Evolutionary conservation across 2,329 filamentous ascomycete species (phyloP).

Genomic region (Penicillium fuscoglaucum): DNA sequence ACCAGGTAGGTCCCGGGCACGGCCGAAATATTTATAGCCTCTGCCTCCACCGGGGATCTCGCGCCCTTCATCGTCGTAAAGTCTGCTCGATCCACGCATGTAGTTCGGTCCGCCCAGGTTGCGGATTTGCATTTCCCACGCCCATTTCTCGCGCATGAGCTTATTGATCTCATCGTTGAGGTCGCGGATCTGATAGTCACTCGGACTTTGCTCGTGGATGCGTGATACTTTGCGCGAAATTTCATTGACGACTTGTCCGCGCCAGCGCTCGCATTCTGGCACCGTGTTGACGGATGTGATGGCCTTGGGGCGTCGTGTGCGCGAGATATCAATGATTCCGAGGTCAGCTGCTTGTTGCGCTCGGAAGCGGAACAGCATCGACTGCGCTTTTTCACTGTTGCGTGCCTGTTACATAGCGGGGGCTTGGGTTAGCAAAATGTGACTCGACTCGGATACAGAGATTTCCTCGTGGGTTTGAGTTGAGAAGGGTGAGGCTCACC

Average conservation of each 20-base stretch:
- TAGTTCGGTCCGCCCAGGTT: conserved; percentile 98
- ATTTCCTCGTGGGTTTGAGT: background rate
- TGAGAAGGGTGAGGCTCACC: conserved; percentile 23
- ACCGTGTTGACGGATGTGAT: conserved; percentile 86
- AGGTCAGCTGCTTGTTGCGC: conserved; percentile 94
- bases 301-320: conserved; percentile 82
- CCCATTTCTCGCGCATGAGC: conserved; percentile 97
- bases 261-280: conserved; percentile 93
- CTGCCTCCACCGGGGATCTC: conserved; percentile 74
- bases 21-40: conserved; percentile 91
- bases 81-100: conserved; percentile 70
- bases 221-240: conserved; percentile 94
- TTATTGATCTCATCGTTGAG: conserved; percentile 99
- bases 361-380: conserved; percentile 99
- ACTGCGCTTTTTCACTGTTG: conserved; percentile 98
- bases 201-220: conserved; percentile 89
- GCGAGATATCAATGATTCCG: conserved; percentile 90
- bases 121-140: conserved; percentile 97
- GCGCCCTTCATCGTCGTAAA: conserved; percentile 72
- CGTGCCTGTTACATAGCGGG: conserved; percentile 64
- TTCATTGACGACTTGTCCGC: conserved; percentile 94
- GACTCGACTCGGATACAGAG: background rate
- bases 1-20: conserved; percentile 84
- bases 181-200: conserved; percentile 95
- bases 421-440: conserved; percentile 24